Conservation (phyloP, 257 asterid genomes). For the Scutellaria galericulata region DNA sequence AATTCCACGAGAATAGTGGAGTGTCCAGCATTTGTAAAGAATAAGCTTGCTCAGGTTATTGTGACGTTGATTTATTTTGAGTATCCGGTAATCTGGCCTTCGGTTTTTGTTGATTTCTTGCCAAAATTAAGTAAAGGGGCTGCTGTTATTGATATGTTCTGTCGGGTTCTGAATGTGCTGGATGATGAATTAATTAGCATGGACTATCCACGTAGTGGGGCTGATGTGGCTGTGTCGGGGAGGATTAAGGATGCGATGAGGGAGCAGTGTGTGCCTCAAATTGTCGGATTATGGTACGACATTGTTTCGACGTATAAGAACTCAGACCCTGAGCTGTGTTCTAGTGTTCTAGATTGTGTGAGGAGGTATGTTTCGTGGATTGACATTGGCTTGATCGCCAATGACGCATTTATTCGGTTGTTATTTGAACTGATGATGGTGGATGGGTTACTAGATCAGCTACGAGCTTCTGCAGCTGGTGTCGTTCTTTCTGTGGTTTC, state of each 20-base stretch:
- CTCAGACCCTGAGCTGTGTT: slow-evolving; percentile 73
- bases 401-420: slow-evolving; percentile 65
- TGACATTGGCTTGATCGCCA: slow-evolving; percentile 85
- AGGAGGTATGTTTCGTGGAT: slow-evolving; percentile 88
- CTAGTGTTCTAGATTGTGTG: slow-evolving; percentile 71
- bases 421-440: slow-evolving; percentile 77
- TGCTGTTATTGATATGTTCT: slow-evolving; percentile 86
- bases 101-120: slow-evolving; percentile 83
- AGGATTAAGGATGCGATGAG: slow-evolving; percentile 93
- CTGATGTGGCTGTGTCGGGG: slow-evolving; percentile 68
- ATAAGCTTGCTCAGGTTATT: slow-evolving; percentile 94
- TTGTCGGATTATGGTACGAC: slow-evolving; percentile 82
- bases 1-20: slow-evolving; percentile 61
- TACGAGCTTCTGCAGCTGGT: slow-evolving; percentile 79
- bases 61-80: slow-evolving; percentile 80
- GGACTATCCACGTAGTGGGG: slow-evolving; percentile 75
- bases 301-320: slow-evolving; percentile 64
- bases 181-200: slow-evolving; percentile 88
- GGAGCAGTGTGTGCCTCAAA: slow-evolving; percentile 82
- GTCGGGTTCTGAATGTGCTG: slow-evolving; percentile 75
- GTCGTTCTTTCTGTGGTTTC: slow-evolving; percentile 76
- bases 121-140: slow-evolving; percentile 72
- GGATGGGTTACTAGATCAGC: slow-evolving; percentile 64
- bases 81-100: slow-evolving; percentile 83
- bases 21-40: slow-evolving; percentile 81